These are phyloP conservation scores for Penicillium antarcticum DNA, from an alignment of 495 filamentous ascomycete species.

Conservation along the genomic window DNA sequence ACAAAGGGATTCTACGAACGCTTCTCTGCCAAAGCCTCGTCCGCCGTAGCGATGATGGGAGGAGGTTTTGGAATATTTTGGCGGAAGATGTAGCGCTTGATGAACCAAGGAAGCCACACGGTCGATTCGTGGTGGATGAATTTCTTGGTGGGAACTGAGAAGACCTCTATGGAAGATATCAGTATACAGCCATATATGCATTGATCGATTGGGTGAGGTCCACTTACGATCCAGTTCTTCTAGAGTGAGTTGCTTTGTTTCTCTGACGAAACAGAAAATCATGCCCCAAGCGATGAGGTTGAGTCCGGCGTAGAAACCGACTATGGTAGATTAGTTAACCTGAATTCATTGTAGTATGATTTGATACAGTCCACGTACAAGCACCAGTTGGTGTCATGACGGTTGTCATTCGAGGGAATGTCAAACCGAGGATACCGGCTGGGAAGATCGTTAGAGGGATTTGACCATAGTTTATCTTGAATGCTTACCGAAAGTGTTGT, in stretches of 20 bases:
- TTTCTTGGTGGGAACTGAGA: constrained; percentile 43
- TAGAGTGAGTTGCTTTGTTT: constrained; percentile 45
- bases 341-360: not conserved
- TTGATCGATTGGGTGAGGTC: not conserved
- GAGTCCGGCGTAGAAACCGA: constrained; percentile 51
- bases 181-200: constrained; percentile 6
- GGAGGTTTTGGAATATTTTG: constrained; percentile 36
- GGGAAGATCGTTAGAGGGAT: constrained; percentile 3
- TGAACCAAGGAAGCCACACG: constrained; percentile 43
- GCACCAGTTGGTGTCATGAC: constrained; percentile 48
- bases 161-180: constrained; percentile 31
- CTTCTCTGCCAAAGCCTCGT: constrained; percentile 3
- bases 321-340: constrained; percentile 3
- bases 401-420: constrained; percentile 44
- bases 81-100: constrained; percentile 40
- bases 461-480: not conserved
- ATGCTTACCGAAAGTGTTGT: constrained; percentile 40
- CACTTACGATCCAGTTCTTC: constrained; percentile 36
- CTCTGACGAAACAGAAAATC: constrained; percentile 50
- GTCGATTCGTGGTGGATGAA: constrained; percentile 37
- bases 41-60: constrained; percentile 27
- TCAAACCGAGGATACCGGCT: constrained; percentile 47
- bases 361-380: constrained; percentile 25
- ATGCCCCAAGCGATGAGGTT: constrained; percentile 47
- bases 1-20: too few species aligned